phyloP scores from a whole-genome alignment of 176 grass and related monocot genomes.

The Neostapfia colusana region DNA sequence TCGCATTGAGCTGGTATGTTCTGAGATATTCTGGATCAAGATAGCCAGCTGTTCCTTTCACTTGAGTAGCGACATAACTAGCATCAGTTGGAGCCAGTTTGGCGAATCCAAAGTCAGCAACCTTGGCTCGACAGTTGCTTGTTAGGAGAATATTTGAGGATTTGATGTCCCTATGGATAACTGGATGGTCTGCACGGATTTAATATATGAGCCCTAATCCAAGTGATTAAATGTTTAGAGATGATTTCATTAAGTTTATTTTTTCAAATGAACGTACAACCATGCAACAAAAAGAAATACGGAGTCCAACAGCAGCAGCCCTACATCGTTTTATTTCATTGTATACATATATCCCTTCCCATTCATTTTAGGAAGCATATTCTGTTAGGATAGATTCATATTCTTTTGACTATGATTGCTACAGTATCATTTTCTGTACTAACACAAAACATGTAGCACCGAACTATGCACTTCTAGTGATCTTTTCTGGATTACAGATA shows the following conservation, averaged over 20 bases:
- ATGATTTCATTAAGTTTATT: conserved; percentile 19
- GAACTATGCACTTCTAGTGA: not conserved
- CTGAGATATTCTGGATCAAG: conserved; percentile 73
- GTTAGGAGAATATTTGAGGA: conserved; percentile 86
- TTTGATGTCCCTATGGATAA: conserved; percentile 95
- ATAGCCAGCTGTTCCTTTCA: conserved; percentile 78
- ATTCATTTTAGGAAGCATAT: no score
- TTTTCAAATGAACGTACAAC: conserved; percentile 26
- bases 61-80: conserved; percentile 68
- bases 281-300: not conserved
- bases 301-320: not conserved
- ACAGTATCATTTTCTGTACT: not conserved
- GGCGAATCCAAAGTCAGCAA: conserved; percentile 73
- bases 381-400: no score
- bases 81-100: conserved; percentile 56
- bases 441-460: not conserved
- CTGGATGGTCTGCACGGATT: conserved; percentile 61
- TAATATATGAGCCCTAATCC: conserved; percentile 30
- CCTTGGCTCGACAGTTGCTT: conserved; percentile 63
- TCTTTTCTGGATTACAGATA: conserved; percentile 9
- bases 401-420: not conserved
- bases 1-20: conserved; percentile 71
- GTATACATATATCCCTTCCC: not conserved
- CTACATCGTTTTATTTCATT: not conserved
- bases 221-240: not conserved